Base-by-base conservation (phyloP, 140 eudicot genomes). In the Senecio squalidus region DNA sequence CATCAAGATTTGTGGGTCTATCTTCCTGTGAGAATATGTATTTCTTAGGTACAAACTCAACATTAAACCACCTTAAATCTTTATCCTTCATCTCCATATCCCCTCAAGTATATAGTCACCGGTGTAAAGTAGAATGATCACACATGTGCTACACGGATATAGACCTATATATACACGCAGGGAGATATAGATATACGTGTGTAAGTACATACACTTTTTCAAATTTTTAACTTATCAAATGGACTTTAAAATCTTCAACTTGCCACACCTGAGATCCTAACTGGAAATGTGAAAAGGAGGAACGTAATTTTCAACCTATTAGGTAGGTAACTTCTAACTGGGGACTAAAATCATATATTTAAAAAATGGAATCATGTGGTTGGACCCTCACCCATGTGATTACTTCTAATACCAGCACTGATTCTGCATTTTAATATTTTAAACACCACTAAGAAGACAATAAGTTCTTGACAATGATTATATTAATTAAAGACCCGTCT, bases 1-100 rank as follows among this genome's bases (percentile, higher is more conserved):
- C 39, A 48, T 43, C 58, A 11, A 55, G 49, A 18, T 73, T 30
- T 28, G 76, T 84, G 1, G 95, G 91, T 49, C 91, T 71, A 50
- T 60, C 30, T 3, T 71, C 74, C 5, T 52, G 74, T 1, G 88
- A 75, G 38, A 79, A 79, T 34, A 68, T 57, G 62, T 76, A 86
- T 3, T 58, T 74, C 18, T 49, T 53, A 4, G 95, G 83, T 22
- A 80, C 49, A 18, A 40, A 41, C 17, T 73, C 34, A 28, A 76
- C 77, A 10, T 64, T 24, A 5, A 25, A 64, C 81, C 78, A 74
- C 43, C 57, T 74, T 15, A 72, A 60, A 47, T 49, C 66, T 58
- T 59, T 49, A 6, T 14, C 47, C 34, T 60, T 67, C 73, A n/a
- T 36, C 43, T 36, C 43, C 43, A 36, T 36, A 36, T n/a, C 9